Evolutionary conservation across 2,329 filamentous ascomycete species (phyloP).

Genomic region (Hymenoscyphus fructigenus): DNA sequence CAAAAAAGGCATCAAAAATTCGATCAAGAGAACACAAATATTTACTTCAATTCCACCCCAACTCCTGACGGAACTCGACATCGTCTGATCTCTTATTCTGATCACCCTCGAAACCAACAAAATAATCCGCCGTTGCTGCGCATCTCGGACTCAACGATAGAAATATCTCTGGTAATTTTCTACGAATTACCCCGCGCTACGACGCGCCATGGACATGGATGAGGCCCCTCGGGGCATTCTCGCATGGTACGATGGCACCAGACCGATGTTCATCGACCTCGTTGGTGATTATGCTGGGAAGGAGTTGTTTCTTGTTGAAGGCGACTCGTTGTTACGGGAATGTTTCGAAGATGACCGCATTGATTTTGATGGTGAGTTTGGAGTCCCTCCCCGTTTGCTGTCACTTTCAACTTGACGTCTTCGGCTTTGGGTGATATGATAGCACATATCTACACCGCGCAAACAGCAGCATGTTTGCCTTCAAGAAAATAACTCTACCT

Average conservation of each 20-base stretch:
- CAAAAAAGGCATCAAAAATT: background rate
- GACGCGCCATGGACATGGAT: slow-evolving; percentile 11
- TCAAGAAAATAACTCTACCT: background rate
- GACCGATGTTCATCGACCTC: slow-evolving; percentile 57
- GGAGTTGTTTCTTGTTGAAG: slow-evolving; percentile 71
- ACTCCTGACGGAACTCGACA: background rate
- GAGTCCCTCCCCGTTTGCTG: background rate
- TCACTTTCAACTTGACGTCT: background rate
- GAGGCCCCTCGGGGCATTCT: slow-evolving; percentile 22
- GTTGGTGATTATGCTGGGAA: slow-evolving; percentile 75
- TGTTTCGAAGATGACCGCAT: slow-evolving; percentile 62
- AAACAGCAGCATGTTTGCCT: background rate
- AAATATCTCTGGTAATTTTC: background rate
- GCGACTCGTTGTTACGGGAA: slow-evolving; percentile 67
- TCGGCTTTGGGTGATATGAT: background rate
- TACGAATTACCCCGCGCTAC: slow-evolving; percentile 4
- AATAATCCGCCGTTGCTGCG: background rate
- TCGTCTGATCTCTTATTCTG: background rate
- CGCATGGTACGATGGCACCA: slow-evolving; percentile 43
- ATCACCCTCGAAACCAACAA: background rate
- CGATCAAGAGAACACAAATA: background rate
- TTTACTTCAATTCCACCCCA: background rate
- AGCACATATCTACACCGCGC: background rate
- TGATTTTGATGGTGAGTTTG: slow-evolving; percentile 54
- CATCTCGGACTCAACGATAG: background rate